These are phyloP conservation scores for Amanita rimosa DNA, from an alignment of 768 basidiomycete genomes.

Conservation along the genomic window DNA sequence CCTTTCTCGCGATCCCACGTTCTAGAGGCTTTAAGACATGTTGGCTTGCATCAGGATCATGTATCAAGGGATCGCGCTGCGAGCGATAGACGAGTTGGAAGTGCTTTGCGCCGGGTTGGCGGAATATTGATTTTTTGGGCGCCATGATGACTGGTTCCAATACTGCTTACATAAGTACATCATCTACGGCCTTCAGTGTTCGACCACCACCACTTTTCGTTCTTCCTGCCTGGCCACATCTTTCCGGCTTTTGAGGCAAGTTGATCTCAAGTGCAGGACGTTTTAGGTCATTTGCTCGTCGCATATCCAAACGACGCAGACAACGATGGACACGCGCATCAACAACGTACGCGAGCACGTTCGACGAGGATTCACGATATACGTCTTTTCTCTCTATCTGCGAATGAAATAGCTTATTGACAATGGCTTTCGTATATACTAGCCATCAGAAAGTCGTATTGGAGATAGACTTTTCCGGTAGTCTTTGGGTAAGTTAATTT, in stretches of 20 bases:
- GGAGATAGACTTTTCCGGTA: conserved; percentile 87
- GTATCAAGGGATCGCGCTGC: conserved; percentile 88
- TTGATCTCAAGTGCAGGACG: not conserved
- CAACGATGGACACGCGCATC: conserved; percentile 35
- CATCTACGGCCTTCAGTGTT: conserved; percentile 12
- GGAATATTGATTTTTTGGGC: conserved; percentile 69
- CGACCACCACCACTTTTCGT: conserved; percentile 9
- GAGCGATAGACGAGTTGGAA: conserved; percentile 97
- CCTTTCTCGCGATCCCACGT: conserved; percentile 63
- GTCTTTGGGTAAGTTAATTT: conserved; percentile 53
- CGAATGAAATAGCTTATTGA: conserved; percentile 11
- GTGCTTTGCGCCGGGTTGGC: conserved; percentile 81
- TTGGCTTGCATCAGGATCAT: conserved; percentile 81
- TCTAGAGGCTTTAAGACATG: conserved; percentile 84
- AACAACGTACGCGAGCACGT: conserved; percentile 67
- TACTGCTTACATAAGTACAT: conserved; percentile 23
- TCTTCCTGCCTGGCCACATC: not conserved
- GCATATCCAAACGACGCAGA: conserved; percentile 13
- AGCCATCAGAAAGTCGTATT: conserved; percentile 94
- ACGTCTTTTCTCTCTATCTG: conserved; percentile 36
- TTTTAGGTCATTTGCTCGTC: conserved; percentile 17
- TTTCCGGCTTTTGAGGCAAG: not conserved
- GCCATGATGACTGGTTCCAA: conserved; percentile 47
- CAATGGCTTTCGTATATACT: conserved; percentile 45
- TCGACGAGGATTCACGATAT: conserved; percentile 85